These are phyloP conservation scores for Boletus sensibilis DNA, from an alignment of 768 basidiomycete species.

Conservation along the genomic window DNA sequence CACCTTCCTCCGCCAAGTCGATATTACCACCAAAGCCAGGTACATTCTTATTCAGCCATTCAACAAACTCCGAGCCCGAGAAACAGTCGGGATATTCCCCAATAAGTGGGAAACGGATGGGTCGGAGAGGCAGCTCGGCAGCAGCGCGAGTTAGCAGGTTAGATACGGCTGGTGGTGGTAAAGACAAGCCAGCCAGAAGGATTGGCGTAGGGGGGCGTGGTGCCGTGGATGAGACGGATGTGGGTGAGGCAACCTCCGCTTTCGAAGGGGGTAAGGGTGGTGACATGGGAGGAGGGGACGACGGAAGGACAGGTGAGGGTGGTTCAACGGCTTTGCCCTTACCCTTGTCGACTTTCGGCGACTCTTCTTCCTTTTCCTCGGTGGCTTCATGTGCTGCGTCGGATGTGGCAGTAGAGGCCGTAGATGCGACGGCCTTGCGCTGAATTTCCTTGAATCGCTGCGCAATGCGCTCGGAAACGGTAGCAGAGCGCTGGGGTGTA, in stretches of 20 bases:
- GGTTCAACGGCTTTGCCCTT: constrained; percentile 65
- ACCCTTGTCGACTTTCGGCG: constrained; percentile 76
- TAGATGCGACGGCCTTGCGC: constrained; percentile 43
- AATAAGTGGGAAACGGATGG: constrained; percentile 73
- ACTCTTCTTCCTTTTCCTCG: constrained; percentile 34
- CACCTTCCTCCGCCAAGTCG: constrained; percentile 76
- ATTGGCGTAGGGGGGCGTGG: constrained; percentile 53
- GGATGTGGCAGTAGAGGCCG: constrained; percentile 29
- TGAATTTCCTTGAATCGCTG: constrained; percentile 81
- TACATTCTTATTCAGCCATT: constrained; percentile 79
- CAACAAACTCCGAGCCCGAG: constrained; percentile 84
- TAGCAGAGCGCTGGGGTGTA: constrained; percentile 62
- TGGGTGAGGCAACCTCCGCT: constrained; percentile 37
- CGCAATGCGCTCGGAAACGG: constrained; percentile 84
- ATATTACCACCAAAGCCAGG: constrained; percentile 74
- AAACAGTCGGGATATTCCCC: constrained; percentile 88
- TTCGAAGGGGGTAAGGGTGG: constrained; percentile 52
- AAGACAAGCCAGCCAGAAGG: constrained; percentile 70
- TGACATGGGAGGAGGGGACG: constrained; percentile 64
- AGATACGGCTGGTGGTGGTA: constrained; percentile 64
- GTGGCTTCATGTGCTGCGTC: constrained; percentile 26
- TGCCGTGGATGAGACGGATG: constrained; percentile 31
- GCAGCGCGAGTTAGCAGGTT: constrained; percentile 70
- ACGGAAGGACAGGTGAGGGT: constrained; percentile 29
- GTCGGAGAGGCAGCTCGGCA: constrained; percentile 63